Conservation (phyloP, 2,329 filamentous ascomycete species). For the Fusarium graminum region DNA sequence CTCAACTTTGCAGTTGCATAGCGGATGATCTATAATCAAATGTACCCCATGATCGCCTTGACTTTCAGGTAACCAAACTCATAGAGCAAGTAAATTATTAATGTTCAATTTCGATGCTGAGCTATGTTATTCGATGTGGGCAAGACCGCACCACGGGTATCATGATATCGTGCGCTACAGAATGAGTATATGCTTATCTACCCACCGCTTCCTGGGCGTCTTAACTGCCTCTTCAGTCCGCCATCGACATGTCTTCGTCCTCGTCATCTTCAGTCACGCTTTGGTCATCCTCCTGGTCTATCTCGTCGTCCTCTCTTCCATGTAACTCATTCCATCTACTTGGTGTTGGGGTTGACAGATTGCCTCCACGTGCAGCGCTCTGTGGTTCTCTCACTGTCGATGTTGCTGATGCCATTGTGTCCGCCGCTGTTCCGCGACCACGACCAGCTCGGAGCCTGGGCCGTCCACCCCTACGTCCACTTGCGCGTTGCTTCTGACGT, state of each 20-base stretch:
- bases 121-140: constrained; percentile 26
- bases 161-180: constrained; percentile 36
- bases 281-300: constrained; percentile 47
- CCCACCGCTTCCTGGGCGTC: background rate
- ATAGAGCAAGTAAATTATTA: background rate
- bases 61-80: background rate
- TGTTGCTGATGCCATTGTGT: constrained; percentile 9
- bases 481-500: constrained; percentile 32
- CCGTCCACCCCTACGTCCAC: constrained; percentile 40
- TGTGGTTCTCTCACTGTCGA: constrained; percentile 30
- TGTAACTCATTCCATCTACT: constrained; percentile 53
- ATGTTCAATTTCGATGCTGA: constrained; percentile 1
- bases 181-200: background rate
- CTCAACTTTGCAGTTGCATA: background rate
- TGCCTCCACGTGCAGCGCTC: constrained; percentile 26
- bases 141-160: constrained; percentile 43
- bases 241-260: constrained; percentile 49
- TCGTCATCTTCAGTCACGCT: constrained; percentile 49
- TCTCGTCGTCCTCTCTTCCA: constrained; percentile 44
- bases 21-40: background rate
- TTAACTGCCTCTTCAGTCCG: constrained; percentile 24
- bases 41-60: background rate
- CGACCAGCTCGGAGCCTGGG: constrained; percentile 40
- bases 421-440: constrained; percentile 17
- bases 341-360: constrained; percentile 54